Evolutionary conservation across 441 rosid genomes (phyloP).

Genomic region (Corymbia citriodora): DNA sequence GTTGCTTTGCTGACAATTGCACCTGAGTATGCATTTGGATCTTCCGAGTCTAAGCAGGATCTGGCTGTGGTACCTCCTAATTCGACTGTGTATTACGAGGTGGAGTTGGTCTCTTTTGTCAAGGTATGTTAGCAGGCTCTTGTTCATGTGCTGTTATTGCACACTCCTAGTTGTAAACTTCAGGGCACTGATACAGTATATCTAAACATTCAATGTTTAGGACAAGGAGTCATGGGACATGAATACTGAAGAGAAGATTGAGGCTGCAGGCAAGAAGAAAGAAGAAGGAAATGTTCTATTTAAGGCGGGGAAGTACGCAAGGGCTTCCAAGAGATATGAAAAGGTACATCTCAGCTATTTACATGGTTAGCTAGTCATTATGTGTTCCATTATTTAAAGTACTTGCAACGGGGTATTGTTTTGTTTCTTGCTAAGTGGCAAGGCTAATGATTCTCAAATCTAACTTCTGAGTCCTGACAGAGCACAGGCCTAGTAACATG

Average conservation of each 20-base stretch:
- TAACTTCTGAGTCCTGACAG: not conserved
- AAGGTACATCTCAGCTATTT: constrained; percentile 29
- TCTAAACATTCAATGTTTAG: constrained; percentile 13
- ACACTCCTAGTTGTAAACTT: not conserved
- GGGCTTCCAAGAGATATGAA: constrained; percentile 76
- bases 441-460: not conserved
- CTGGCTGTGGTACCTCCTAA: constrained; percentile 68
- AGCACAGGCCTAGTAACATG: not conserved
- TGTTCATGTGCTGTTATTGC: not conserved
- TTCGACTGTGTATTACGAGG: constrained; percentile 59
- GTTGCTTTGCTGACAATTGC: constrained; percentile 55
- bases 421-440: not conserved
- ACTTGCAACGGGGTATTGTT: not conserved
- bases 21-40: constrained; percentile 77
- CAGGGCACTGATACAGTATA: not conserved
- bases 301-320: constrained; percentile 57
- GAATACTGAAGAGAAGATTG: constrained; percentile 75
- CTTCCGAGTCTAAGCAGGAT: constrained; percentile 54
- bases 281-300: constrained; percentile 76
- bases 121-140: constrained; percentile 34
- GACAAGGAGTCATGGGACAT: constrained; percentile 92
- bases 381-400: not conserved
- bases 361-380: not conserved
- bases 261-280: constrained; percentile 75
- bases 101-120: constrained; percentile 52